Evolutionary conservation across 2,329 filamentous ascomycete genomes (phyloP).

Genomic region (Ophiostoma quercus): DNA sequence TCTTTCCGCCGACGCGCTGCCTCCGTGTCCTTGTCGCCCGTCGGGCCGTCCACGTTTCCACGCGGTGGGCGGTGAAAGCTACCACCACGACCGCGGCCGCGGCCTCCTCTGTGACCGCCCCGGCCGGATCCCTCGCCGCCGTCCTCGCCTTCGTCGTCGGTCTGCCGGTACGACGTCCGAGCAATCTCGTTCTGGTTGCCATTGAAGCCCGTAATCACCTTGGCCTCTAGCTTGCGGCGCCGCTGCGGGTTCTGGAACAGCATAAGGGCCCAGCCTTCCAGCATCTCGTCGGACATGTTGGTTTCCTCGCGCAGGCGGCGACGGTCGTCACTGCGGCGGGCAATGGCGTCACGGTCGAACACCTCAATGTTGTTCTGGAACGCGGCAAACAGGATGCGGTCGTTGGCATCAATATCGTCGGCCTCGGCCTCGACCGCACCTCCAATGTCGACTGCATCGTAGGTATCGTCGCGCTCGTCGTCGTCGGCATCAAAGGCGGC

Average conservation of each 20-base stretch:
- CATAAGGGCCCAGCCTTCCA: conserved; percentile 94
- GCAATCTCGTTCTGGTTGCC: conserved; percentile 62
- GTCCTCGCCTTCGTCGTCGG: conserved; percentile 25
- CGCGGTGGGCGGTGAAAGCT: conserved; percentile 46
- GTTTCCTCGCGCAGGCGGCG: conserved; percentile 65
- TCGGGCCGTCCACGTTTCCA: conserved; percentile 57
- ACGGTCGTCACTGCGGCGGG: conserved; percentile 59
- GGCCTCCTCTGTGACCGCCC: conserved; percentile 37
- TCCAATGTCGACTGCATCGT: conserved; percentile 86
- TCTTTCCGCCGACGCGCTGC: conserved; percentile 70
- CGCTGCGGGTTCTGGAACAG: conserved; percentile 65
- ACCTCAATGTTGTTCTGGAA: conserved; percentile 55
- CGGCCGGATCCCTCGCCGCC: conserved; percentile 33
- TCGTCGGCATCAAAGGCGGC: conserved; percentile 89
- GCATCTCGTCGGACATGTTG: conserved; percentile 84
- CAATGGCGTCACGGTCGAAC: conserved; percentile 69
- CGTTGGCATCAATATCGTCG: conserved; percentile 54
- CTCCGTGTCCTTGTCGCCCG: conserved; percentile 67
- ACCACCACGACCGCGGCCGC: conserved; percentile 44
- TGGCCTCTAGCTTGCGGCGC: conserved; percentile 62
- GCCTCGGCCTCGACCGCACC: conserved; percentile 71
- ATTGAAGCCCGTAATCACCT: conserved; percentile 48
- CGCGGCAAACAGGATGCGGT: conserved; percentile 58
- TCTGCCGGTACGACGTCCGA: conserved; percentile 60
- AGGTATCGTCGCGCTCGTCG: conserved; percentile 94